Conservation (phyloP, 2,329 filamentous ascomycete genomes). For the Pyrenochaeta sp. region DNA sequence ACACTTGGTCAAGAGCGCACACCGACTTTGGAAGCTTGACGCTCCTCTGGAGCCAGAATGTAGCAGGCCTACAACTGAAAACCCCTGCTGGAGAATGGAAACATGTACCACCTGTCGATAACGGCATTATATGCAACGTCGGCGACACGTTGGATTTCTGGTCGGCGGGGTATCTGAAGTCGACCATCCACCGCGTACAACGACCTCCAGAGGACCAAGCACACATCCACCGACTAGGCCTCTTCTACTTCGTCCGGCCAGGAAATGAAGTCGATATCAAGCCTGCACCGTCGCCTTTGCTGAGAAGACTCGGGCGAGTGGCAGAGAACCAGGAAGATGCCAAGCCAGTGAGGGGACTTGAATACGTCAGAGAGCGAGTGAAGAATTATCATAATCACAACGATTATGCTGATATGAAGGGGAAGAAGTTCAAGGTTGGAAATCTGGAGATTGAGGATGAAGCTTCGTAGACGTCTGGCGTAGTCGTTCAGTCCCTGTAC, state of each 20-base stretch:
- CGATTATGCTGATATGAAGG: conserved; percentile 51
- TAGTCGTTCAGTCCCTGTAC: too few species aligned
- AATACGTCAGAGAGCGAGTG: conserved; percentile 53
- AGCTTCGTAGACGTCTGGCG: conserved; percentile 24
- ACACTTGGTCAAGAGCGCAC: conserved; percentile 57
- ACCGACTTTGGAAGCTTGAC: conserved; percentile 59
- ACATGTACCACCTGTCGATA: conserved; percentile 54
- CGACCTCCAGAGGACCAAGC: conserved; percentile 54
- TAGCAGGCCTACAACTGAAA: conserved; percentile 58
- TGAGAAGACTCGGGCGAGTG: conserved; percentile 38
- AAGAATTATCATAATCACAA: conserved; percentile 52
- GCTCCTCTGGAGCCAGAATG: conserved; percentile 56
- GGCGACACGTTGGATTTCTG: conserved; percentile 53
- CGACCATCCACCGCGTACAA: conserved; percentile 59
- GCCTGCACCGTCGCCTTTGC: conserved; percentile 45
- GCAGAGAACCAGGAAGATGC: conserved; percentile 27
- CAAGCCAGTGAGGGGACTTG: conserved; percentile 45
- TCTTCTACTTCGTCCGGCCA: conserved; percentile 53
- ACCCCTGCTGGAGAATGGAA: conserved; percentile 56
- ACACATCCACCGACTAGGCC: conserved; percentile 45
- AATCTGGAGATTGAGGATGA: conserved; percentile 53
- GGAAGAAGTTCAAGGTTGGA: conserved; percentile 50
- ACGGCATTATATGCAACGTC: conserved; percentile 60
- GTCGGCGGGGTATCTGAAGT: conserved; percentile 56
- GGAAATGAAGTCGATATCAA: conserved; percentile 48